A percentile compares a stretch with the other conserved stretches of the same genome.
Conservation (phyloP, 164 flowering plant species). For the Vitis vinifera region ASM3070453v1 NC_081822.1:7283001-7283500, state of each 20-base stretch:
- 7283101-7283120: slow-evolving; percentile 54
- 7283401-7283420: no score
- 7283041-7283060: slow-evolving; percentile 77
- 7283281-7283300: slow-evolving; percentile 92
- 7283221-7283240: slow-evolving; percentile 64
- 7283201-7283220: slow-evolving; percentile 65
- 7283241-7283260: slow-evolving; percentile 59
- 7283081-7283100: slow-evolving; percentile 71
- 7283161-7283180: slow-evolving; percentile 76
- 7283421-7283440: no score
- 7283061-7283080: slow-evolving; percentile 85
- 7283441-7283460: no score
- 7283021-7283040: slow-evolving; percentile 87
- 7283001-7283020: slow-evolving; percentile 78
- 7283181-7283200: slow-evolving; percentile 58
- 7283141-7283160: slow-evolving; percentile 85
- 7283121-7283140: slow-evolving; percentile 76
- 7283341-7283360: slow-evolving; percentile 58
- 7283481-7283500: no score
- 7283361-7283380: slow-evolving; percentile 72
- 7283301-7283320: slow-evolving; percentile 75
- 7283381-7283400: slow-evolving; percentile 31
- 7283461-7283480: no score
- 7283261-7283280: slow-evolving; percentile 72
- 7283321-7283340: slow-evolving; percentile 58